Evolutionary conservation across 129 eudicot genomes (phyloP), one percentile per base, ranked within the genome.

Genomic region (Glebionis coronaria): DNA sequence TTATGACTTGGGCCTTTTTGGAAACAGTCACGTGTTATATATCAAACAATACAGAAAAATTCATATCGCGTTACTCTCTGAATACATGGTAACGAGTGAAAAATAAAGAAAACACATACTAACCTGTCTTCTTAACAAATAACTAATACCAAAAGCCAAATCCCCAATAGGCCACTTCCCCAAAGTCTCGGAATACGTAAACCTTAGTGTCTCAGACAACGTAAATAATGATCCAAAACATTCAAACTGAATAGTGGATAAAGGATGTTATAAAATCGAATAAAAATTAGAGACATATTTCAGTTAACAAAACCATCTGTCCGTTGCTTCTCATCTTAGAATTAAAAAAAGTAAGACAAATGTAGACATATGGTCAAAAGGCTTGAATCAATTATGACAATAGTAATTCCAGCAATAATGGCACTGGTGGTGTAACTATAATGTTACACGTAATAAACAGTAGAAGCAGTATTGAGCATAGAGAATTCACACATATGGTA

Each of bases 151-250:
- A 82, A 94, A 94, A 62, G 99, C 99, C 76, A 94, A 86, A 81
- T 94, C 99, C 5, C 95, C 99, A 67, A 94, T 89, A 9, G 99
- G 97, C 97, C 99, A 94, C 69, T 89, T 94, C 53, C 99, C 97
- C 65, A 94, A 63, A 47, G 99, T 94, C 78, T 94, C 99, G 6
- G 97, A 94, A 73, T 94, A 94, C n/a, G 95, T 94, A 79, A 93
- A 94, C 63, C 95, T 74, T 47, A 94, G 95, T 9, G 99, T 94
- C 88, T 94, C 97, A 0, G 97, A 86, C 71, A 94, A 79, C 0
- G 97, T 58, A 58, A 23, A 9, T 3, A 57, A 70, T 13, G 3
- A 56, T n/a, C 27, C 25, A 13, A 12, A 68, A 25, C 73, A 23
- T 55, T 55, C 55, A 40, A 54, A 9, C 53, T n/a, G n/a, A 20